These are phyloP conservation scores for Yarrowia sp. DNA, from an alignment of 805 yeast species.

Conservation along the genomic window DNA sequence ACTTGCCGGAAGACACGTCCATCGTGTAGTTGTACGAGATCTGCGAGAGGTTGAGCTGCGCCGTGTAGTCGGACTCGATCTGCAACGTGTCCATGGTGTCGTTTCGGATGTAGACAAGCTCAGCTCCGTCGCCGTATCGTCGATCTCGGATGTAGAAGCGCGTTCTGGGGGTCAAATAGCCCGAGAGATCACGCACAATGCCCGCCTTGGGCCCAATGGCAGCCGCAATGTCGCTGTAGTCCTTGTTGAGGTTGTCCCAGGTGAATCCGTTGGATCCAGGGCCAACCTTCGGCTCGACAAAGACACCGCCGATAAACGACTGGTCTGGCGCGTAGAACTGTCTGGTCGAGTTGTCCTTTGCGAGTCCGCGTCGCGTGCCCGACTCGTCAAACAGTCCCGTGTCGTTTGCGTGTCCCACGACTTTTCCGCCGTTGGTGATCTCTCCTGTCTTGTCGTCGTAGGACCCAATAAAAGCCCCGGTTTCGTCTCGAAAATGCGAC, in stretches of 20 bases:
- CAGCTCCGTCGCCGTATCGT: not conserved
- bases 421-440: not conserved
- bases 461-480: not conserved
- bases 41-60: not conserved
- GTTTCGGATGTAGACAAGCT: not conserved
- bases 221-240: not conserved
- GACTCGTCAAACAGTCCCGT: not conserved
- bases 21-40: not conserved
- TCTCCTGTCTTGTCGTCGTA: not conserved
- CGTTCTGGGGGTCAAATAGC: not conserved
- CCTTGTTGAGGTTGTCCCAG: not conserved
- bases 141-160: not conserved
- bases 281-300: not conserved
- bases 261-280: conserved; percentile 2
- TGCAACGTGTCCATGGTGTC: conserved; percentile 1
- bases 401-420: conserved; percentile 6
- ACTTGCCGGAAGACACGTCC: not conserved
- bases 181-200: not conserved
- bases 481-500: not conserved
- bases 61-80: not conserved
- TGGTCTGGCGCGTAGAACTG: not conserved
- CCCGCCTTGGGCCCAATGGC: conserved; percentile 1
- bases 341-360: not conserved
- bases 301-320: conserved; percentile 5
- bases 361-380: not conserved